Base-by-base conservation (phyloP, 1,284 basidiomycete genomes). In the Fomes fomentarius region DNA sequence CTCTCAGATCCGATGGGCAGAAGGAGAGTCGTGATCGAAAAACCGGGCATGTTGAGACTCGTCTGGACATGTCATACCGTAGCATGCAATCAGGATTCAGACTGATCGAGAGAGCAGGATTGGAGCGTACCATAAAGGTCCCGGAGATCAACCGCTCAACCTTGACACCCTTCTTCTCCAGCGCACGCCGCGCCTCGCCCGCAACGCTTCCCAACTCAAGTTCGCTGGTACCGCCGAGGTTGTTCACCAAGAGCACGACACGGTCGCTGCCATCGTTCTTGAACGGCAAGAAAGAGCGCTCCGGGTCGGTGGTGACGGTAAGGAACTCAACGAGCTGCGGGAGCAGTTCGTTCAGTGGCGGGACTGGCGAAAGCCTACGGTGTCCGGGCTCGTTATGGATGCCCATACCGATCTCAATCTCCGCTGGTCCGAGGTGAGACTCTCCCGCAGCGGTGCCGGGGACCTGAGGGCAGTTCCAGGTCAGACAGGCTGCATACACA, bases 381-480 rank as follows among this genome's bases (percentile, higher is more conserved):
- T 86, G 78, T 10, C 95, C 96, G 25, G 88, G 82, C 72, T 98
- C 95, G 69, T 98, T 98, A 76, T 98, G 94, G 58, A 96, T 96
- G 17, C 91, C 91, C 78, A 91, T 80, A 11, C 95, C 94, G 51
- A 96, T 87, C 70, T 96, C 93, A 48, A 94, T 83, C 71, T 95
- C 91, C 37, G 80, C 73, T 3, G 72, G 66, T 8, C 75, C 74
- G 7, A 96, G 76, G 66, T 88, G 81, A 2, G 82, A 81, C 43
- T 83, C 74, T 2, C 76, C 71, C 2, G 80, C 66, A 0, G 83
- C 84, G 1, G 93, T 95, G 17, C 93, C 94, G 6, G 93, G 91
- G 48, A 94, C 85, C 89, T 92, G 50, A 14, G 14, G 14, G 21
- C 21, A n/a, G 22, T 24, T 40, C 11, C 34, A 37, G 14, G 17